A percentile compares a stretch with the other conserved stretches of the same genome.
These are phyloP conservation scores for Neonectria ditissima DNA, from an alignment of 2,329 filamentous ascomycete genomes.

Conservation along the genomic window DNA sequence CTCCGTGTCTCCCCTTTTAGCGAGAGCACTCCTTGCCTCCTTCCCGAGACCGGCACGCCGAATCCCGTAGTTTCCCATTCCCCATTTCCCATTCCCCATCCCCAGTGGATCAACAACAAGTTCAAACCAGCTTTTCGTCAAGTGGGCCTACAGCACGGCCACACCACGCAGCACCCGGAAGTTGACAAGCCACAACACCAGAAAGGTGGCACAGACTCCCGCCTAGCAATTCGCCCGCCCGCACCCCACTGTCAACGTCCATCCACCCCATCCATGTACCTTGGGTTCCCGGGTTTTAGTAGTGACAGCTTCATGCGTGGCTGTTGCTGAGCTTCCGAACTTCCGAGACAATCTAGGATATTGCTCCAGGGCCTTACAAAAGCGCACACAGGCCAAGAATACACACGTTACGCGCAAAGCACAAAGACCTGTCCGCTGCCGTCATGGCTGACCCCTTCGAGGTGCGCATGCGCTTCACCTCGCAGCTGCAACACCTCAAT, in stretches of 20 bases:
- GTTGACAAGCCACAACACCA: not conserved
- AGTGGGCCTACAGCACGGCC: not conserved
- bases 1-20: not conserved
- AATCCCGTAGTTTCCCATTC: not conserved
- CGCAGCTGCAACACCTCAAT: slow-evolving; percentile 88
- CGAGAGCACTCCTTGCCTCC: not conserved
- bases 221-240: not conserved
- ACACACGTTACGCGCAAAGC: not conserved
- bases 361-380: slow-evolving; percentile 12
- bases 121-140: not conserved
- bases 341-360: slow-evolving; percentile 25
- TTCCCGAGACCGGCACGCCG: not conserved
- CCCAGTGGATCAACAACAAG: not conserved
- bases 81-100: not conserved
- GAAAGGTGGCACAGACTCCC: not conserved
- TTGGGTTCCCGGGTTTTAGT: slow-evolving; percentile 29
- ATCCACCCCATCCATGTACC: slow-evolving; percentile 31
- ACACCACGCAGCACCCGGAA: not conserved
- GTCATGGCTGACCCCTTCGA: slow-evolving; percentile 88
- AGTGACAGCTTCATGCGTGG: slow-evolving; percentile 34
- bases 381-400: slow-evolving; percentile 1
- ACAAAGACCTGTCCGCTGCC: slow-evolving; percentile 16
- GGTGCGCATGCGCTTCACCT: slow-evolving; percentile 96
- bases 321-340: slow-evolving; percentile 26
- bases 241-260: slow-evolving; percentile 38